A percentile compares a stretch with the other conserved stretches of the same genome.
These are phyloP conservation scores for Candida awuae DNA, from an alignment of 805 yeast species.

Conservation along the genomic window DNA sequence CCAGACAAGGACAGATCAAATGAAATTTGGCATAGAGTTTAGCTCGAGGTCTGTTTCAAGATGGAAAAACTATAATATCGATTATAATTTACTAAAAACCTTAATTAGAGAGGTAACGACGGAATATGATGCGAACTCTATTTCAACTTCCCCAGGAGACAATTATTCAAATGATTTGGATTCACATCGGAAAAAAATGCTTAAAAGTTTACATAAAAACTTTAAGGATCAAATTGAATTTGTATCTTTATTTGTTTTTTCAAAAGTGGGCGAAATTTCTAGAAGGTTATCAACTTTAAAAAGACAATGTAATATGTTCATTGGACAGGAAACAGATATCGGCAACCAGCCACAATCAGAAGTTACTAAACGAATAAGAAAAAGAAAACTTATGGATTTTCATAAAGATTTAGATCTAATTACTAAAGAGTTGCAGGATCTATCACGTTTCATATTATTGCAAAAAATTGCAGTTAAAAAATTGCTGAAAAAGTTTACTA, in stretches of 20 bases:
- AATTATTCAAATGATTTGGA: slow-evolving; percentile 7
- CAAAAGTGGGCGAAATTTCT: slow-evolving; percentile 63
- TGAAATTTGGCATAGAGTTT: slow-evolving; percentile 85
- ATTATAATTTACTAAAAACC: slow-evolving; percentile 68
- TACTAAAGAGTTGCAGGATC: slow-evolving; percentile 48
- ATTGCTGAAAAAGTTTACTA: slow-evolving; percentile 60
- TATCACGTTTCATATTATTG: slow-evolving; percentile 61
- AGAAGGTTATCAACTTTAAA: slow-evolving; percentile 32
- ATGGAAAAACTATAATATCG: slow-evolving; percentile 79
- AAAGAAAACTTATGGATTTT: slow-evolving; percentile 19
- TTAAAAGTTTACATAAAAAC: slow-evolving; percentile 32
- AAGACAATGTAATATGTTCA: slow-evolving; percentile 22
- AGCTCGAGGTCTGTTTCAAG: slow-evolving; percentile 72
- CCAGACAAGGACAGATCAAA: too few species aligned
- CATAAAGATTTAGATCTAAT: slow-evolving; percentile 35
- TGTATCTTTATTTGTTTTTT: slow-evolving; percentile 52
- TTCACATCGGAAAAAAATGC: slow-evolving; percentile 15
- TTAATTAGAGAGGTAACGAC: slow-evolving; percentile 54
- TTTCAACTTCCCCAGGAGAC: slow-evolving; percentile 2
- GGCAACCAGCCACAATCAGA: slow-evolving; percentile 2
- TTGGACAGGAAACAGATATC: slow-evolving; percentile 14
- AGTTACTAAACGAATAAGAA: slow-evolving; percentile 16
- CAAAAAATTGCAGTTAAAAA: slow-evolving; percentile 71
- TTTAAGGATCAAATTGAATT: slow-evolving; percentile 54
- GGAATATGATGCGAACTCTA: slow-evolving; percentile 7